Base-by-base conservation (phyloP, 108 stramenopile species). In the Licmophora abbreviata region DNA sequence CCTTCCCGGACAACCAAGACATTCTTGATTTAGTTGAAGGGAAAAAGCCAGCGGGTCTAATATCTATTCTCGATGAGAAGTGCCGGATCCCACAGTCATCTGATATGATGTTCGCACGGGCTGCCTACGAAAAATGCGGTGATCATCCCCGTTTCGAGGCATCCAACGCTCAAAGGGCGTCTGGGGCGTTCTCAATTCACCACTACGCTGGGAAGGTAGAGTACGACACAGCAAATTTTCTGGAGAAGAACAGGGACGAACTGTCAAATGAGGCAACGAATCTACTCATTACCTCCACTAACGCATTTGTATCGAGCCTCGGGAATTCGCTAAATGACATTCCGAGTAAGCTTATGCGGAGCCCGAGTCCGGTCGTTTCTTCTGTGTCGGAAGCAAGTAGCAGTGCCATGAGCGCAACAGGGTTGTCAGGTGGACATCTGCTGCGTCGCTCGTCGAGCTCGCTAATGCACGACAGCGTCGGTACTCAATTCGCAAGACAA, bases 241-340 rank as follows among this genome's bases (percentile, higher is more conserved):
- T 92, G 57, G 92, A 92, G 48, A 95, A 93, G 60, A 95, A 95
- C 68, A 85, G 81, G 35, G 95, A 95, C 59, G 85, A 87, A 37
- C 64, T 92, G 14, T 86, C 88, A 15, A 87, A 89, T 24, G 85
- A 89, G 44, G 70, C 79, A 1, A 82, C 75, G 8, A 93, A 92
- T 32, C 62, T 96, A 36, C 73, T 95, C 35, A 36, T 47, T 20
- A 66, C 66, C 38, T 74, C 73, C 3, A 63, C 66, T 7, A 54
- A 64, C 10, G 41, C 61, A 32, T 68, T 79, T 29, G n/a, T 79
- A 18, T 44, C 66, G 7, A 46, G 56, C 29, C 55, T 79, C 17
- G 78, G 70, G 15, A 40, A 49, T 18, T 28, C 27, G 21, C 17
- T 28, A 7, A 38, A 15, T 12, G 2, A 21, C 31, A 43, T 43